phyloP scores from a whole-genome alignment of 2,329 filamentous ascomycete genomes.

The Fusarium oligoseptatum region DNA sequence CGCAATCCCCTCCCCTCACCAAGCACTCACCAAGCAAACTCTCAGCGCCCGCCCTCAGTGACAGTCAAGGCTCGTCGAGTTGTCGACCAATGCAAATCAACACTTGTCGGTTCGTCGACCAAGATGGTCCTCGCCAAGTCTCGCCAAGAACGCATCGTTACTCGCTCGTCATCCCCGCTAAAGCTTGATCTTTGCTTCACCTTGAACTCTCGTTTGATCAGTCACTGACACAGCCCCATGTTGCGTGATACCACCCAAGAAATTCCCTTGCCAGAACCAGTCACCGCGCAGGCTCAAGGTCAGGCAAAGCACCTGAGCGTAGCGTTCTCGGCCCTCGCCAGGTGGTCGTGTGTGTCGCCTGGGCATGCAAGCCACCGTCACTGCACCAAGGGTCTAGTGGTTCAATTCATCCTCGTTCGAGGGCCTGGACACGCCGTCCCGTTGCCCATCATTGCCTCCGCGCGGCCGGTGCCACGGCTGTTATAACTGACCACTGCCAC shows the following conservation, averaged over 20 bases:
- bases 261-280: not conserved
- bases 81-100: not conserved
- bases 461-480: conserved; percentile 2
- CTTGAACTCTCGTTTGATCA: conserved; percentile 5
- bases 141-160: conserved; percentile 26
- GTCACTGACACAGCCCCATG: conserved; percentile 10
- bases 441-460: not conserved
- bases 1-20: not conserved
- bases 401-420: conserved; percentile 2
- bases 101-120: not conserved
- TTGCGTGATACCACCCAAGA: conserved; percentile 10
- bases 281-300: not conserved
- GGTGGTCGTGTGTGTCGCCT: conserved; percentile 8
- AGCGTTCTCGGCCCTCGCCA: conserved; percentile 24
- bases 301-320: not conserved
- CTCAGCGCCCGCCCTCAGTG: not conserved
- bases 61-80: not conserved
- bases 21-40: not conserved
- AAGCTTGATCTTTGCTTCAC: conserved; percentile 24
- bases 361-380: conserved; percentile 22
- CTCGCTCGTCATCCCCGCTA: conserved; percentile 35
- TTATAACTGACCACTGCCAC: conserved; percentile 2
- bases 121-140: conserved; percentile 4
- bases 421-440: not conserved
- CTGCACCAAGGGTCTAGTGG: conserved; percentile 14